Base-by-base conservation (phyloP, 805 yeast species). In the Blastobotrys peoriensis region DNA sequence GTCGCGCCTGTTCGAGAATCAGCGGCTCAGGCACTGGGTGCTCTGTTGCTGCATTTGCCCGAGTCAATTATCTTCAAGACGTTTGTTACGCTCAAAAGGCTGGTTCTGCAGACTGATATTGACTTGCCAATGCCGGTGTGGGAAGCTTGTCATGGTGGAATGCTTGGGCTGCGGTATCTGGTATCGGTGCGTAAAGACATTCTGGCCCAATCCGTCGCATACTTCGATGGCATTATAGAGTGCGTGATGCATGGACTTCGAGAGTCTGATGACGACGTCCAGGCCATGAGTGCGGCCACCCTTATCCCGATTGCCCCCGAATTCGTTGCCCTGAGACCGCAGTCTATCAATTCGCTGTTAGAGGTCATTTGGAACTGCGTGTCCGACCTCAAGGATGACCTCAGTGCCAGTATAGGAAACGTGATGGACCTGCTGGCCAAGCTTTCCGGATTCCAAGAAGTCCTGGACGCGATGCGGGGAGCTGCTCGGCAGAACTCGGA, bases 131-230 rank as follows among this genome's bases (percentile, higher is more conserved):
- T 67, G 15, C 78, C 83, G 3, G 75, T 88, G 44, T 93, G 98
- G 98, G 97, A 94, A 61, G 98, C 96, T 2, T 85, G 93, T 47
- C 98, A 93, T 69, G 98, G 98, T 54, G 99, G 98, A 40, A 80
- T 93, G 81, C 74, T 93, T 9, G 98, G 98, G 0, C 69, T 93
- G 42, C 72, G 95, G 42, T 93, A 93, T 63, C 81, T 93, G 54
- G 98, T 91, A 8, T 83, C 95, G 48, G 87, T 91, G 3, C 74
- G 95, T 55, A 79, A 87, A 0, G 93, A 85, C 51, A 73, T 88
- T n/a, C 67, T 91, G 18, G 69, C 82, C 25, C 63, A 71, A 9
- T 74, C 77, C 43, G 73, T 78, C 2, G 60, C 64, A 18, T 61
- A 81, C 25, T 68, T 93, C 28, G 83, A 83, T 48, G 75, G 76